Conservation (phyloP, 1,139 yeast species). For the Blastobotrys indianensis region DNA sequence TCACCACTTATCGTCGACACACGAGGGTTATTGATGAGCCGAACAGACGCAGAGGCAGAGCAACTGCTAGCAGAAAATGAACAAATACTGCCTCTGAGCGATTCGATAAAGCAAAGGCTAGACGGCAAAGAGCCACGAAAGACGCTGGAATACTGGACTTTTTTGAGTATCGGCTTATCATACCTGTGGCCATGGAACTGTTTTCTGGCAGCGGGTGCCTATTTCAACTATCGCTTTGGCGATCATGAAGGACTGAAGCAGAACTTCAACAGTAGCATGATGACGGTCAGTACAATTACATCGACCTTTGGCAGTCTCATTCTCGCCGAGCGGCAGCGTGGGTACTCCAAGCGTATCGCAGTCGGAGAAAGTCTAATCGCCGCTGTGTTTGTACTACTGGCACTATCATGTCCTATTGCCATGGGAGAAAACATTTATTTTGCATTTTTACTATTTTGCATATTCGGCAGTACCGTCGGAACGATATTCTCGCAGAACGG, state of each 20-base stretch:
- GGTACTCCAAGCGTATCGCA: conserved; percentile 54
- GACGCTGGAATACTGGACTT: conserved; percentile 48
- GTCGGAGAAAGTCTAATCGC: conserved; percentile 56
- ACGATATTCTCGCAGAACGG: conserved; percentile 82
- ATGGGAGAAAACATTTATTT: conserved; percentile 36
- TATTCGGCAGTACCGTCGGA: conserved; percentile 41
- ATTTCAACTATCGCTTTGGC: conserved; percentile 62
- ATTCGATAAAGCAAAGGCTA: not conserved
- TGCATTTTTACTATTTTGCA: conserved; percentile 40
- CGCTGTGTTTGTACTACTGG: conserved; percentile 44
- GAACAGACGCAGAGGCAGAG: no score
- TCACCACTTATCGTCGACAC: conserved; percentile 1
- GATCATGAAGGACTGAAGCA: conserved; percentile 49
- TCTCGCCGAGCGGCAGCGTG: conserved; percentile 61
- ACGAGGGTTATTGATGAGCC: not conserved
- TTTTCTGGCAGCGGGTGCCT: conserved; percentile 78
- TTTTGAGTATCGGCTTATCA: conserved; percentile 55
- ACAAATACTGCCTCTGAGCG: not conserved
- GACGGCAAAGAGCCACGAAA: not conserved
- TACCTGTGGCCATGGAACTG: conserved; percentile 96
- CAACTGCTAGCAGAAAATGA: no score
- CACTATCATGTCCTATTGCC: conserved; percentile 39
- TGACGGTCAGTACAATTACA: conserved; percentile 77
- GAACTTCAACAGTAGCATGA: conserved; percentile 75
- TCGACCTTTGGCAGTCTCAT: conserved; percentile 56